Base-by-base conservation (phyloP, 805 yeast species). In the Wickerhamomyces silvicola region DNA sequence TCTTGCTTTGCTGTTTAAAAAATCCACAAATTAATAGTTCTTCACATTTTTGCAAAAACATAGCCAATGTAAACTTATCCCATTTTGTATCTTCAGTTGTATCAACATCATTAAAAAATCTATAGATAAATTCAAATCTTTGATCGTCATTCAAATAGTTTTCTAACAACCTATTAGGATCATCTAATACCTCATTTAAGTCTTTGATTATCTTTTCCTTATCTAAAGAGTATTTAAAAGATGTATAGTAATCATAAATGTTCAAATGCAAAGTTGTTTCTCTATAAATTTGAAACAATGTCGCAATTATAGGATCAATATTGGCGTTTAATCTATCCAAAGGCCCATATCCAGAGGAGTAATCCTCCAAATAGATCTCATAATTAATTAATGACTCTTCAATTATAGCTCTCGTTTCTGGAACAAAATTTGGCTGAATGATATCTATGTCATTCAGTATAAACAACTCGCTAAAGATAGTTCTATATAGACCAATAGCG, bases 261-360 rank as follows among this genome's bases (percentile, higher is more conserved):
- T 82, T 82, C 39, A 82, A 68, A 19, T 67, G 59, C 3, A 77
- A 64, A 16, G 83, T 81, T 0, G 95, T 88, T 45, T 87, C 96
- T 37, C 92, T 72, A 52, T 79, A 81, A 11, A 84, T 63, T 29
- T 73, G 70, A 57, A 74, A 87, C 33, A 87, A 52, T 30, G 70
- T 72, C 19, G 72, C 60, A 6, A 77, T 47, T 4, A 74, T 59
- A 1, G 87, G 87, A 14, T 68, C 72, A 28, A 70, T 43, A 1
- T 53, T 27, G 27, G 56, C 49, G 41, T 59, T 59, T 16, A 71
- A 39, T 23, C 50, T 42, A 15, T 38, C 38, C 38, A 51, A 28
- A 15, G 38, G 33, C 24, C 27, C 29, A 35, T 37, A 26, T 7
- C 45, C 45, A 10, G 49, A 42, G 5, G 19, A 7, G 2, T 39